Percentiles rank a stretch among this genome's conserved stretches.
Evolutionary conservation across 768 basidiomycete genomes (phyloP).

Genomic region (Rickenella mellea): DNA sequence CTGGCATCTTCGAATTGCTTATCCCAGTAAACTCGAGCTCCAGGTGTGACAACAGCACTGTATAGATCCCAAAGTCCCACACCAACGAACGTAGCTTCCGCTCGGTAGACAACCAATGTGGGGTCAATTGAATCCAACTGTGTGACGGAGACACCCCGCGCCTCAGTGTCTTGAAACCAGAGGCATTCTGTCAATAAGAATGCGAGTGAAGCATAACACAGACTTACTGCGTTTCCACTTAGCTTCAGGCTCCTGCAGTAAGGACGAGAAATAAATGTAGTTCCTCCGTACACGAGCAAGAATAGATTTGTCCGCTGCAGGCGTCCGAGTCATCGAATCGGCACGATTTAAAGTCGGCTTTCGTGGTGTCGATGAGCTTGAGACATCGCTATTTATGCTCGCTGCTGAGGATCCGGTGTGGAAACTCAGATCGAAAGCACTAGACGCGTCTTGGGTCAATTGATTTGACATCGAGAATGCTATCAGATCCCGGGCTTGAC

Average conservation of each 20-base stretch:
- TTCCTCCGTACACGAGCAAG: conserved; percentile 78
- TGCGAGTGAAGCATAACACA: conserved; percentile 4
- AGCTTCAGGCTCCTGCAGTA: conserved; percentile 94
- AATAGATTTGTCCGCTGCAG: conserved; percentile 74
- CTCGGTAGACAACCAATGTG: conserved; percentile 89
- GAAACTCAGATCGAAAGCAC: conserved; percentile 59
- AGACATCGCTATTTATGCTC: conserved; percentile 37
- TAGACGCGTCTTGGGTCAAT: conserved; percentile 66
- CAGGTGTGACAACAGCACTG: conserved; percentile 78
- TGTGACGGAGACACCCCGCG: conserved; percentile 84
- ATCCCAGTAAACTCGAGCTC: conserved; percentile 79
- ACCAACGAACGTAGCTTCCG: conserved; percentile 95
- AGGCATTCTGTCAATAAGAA: conserved; percentile 3
- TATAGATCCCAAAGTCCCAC: conserved; percentile 94
- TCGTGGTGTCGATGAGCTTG: conserved; percentile 18
- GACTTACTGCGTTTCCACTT: conserved; percentile 87
- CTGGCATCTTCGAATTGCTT: conserved; percentile 81
- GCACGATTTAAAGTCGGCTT: conserved; percentile 25
- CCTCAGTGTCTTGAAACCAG: conserved; percentile 55
- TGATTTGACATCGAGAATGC: conserved; percentile 49
- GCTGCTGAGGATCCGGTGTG: conserved; percentile 53
- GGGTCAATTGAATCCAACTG: conserved; percentile 97
- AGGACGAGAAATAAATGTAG: conserved; percentile 96
- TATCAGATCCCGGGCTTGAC: conserved; percentile 60
- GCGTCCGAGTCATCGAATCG: conserved; percentile 22